A percentile compares a stretch with the other conserved stretches of the same genome.
Evolutionary conservation across 1,139 yeast species (phyloP).

Genomic region (Yamadazyma jaroonii): DNA sequence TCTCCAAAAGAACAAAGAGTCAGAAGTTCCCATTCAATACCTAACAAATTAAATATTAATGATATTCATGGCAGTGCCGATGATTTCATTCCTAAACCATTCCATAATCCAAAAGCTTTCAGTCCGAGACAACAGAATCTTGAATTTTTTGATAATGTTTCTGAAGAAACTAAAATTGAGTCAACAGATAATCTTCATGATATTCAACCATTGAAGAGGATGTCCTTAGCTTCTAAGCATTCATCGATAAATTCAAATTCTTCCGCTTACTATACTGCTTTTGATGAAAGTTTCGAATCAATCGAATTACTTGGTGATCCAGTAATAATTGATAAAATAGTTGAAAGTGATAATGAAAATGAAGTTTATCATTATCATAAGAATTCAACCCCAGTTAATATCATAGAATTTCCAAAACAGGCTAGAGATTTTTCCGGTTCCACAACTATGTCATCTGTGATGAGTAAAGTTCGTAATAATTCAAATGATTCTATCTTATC

Average conservation of each 20-base stretch:
- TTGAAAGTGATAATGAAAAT: background rate
- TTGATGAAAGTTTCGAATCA: conserved; percentile 3
- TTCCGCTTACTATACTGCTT: conserved; percentile 16
- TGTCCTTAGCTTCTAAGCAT: conserved; percentile 3
- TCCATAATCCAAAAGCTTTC: conserved; percentile 11
- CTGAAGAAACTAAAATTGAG: background rate
- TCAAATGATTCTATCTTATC: conserved; percentile 12
- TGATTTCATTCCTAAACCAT: conserved; percentile 12
- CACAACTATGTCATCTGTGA: conserved; percentile 20
- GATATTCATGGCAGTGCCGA: background rate
- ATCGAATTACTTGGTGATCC: background rate
- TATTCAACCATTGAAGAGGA: background rate
- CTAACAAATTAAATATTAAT: background rate
- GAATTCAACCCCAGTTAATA: background rate
- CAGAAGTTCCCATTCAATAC: background rate
- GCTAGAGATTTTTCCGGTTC: conserved; percentile 17
- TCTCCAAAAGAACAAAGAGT: background rate
- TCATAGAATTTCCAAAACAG: background rate
- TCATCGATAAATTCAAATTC: conserved; percentile 11
- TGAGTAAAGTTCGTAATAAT: conserved; percentile 18
- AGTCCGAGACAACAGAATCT: conserved; percentile 6
- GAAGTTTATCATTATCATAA: background rate
- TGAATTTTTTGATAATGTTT: background rate
- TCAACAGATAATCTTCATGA: background rate
- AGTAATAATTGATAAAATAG: background rate